phyloP scores from a whole-genome alignment of 257 asterid species.

The Cordia subcordata region DNA sequence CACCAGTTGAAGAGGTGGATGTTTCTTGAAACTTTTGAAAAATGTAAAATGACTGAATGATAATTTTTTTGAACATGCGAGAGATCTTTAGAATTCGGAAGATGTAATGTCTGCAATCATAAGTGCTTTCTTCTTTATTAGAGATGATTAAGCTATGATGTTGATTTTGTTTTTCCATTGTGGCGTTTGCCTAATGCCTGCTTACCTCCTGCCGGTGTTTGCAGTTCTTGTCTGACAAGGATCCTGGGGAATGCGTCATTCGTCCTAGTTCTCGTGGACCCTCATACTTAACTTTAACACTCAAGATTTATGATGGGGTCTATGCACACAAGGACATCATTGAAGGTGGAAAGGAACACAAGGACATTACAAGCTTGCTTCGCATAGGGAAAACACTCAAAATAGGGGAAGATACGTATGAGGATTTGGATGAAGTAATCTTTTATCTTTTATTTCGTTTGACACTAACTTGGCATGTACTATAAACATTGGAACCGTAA shows the following conservation, averaged over 20 bases:
- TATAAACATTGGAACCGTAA: background rate
- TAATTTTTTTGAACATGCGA: no score
- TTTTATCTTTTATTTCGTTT: background rate
- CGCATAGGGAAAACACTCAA: conserved; percentile 86
- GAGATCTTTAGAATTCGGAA: no score
- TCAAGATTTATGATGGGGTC: conserved; percentile 71
- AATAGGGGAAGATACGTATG: conserved; percentile 96
- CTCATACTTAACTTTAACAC: conserved; percentile 70
- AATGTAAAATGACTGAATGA: no score
- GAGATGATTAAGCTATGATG: no score
- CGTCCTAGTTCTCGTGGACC: conserved; percentile 97
- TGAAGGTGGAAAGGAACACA: conserved; percentile 92
- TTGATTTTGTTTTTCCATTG: no score
- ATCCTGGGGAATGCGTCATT: conserved; percentile 81
- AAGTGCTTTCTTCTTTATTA: no score
- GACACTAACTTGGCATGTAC: background rate
- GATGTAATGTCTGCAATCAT: no score
- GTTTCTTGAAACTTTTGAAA: no score
- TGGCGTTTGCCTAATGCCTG: background rate
- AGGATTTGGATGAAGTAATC: conserved; percentile 93
- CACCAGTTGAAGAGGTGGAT: background rate
- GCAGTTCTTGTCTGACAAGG: conserved; percentile 79
- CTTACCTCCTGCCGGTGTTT: background rate
- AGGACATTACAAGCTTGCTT: conserved; percentile 89
- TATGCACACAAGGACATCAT: conserved; percentile 85